A percentile compares a stretch with the other conserved stretches of the same genome.
phyloP scores from a whole-genome alignment of 805 yeast species.

The Candida easanensis region DNA sequence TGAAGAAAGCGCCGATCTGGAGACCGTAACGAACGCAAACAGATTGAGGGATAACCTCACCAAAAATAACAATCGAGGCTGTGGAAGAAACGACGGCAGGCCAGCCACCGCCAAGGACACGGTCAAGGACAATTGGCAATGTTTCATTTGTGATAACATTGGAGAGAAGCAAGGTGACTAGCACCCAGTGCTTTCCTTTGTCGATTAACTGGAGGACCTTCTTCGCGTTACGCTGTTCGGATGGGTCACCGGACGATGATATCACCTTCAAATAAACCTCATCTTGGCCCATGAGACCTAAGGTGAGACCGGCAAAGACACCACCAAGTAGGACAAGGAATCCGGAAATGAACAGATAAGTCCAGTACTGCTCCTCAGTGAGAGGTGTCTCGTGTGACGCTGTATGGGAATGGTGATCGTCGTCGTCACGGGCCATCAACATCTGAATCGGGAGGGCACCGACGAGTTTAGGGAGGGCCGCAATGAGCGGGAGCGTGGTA shows the following conservation, averaged over 20 bases:
- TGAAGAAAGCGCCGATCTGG: slow-evolving; percentile 83
- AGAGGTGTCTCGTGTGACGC: slow-evolving; percentile 8
- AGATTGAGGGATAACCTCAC: slow-evolving; percentile 95
- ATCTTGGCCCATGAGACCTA: slow-evolving; percentile 97
- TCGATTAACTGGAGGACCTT: slow-evolving; percentile 71
- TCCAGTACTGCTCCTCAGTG: slow-evolving; percentile 25
- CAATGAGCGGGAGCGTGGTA: slow-evolving; percentile 9
- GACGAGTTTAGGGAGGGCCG: slow-evolving; percentile 13
- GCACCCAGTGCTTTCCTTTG: slow-evolving; percentile 93
- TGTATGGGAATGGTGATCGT: background rate
- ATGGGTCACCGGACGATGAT: slow-evolving; percentile 75
- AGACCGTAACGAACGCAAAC: slow-evolving; percentile 91
- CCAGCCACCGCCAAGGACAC: slow-evolving; percentile 96
- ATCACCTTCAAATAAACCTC: slow-evolving; percentile 92
- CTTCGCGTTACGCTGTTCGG: slow-evolving; percentile 65
- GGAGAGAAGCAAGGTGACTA: slow-evolving; percentile 79
- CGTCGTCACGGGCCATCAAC: slow-evolving; percentile 7
- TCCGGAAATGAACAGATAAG: slow-evolving; percentile 44
- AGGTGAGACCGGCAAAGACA: slow-evolving; percentile 90
- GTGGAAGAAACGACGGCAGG: slow-evolving; percentile 95
- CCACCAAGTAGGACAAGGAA: slow-evolving; percentile 75
- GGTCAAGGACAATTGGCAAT: slow-evolving; percentile 87
- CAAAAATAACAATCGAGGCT: slow-evolving; percentile 87
- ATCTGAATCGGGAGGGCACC: slow-evolving; percentile 13
- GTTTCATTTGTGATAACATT: slow-evolving; percentile 95